Evolutionary conservation across 2,329 filamentous ascomycete species (phyloP).

Genomic region (Talaromyces verruculosus): DNA sequence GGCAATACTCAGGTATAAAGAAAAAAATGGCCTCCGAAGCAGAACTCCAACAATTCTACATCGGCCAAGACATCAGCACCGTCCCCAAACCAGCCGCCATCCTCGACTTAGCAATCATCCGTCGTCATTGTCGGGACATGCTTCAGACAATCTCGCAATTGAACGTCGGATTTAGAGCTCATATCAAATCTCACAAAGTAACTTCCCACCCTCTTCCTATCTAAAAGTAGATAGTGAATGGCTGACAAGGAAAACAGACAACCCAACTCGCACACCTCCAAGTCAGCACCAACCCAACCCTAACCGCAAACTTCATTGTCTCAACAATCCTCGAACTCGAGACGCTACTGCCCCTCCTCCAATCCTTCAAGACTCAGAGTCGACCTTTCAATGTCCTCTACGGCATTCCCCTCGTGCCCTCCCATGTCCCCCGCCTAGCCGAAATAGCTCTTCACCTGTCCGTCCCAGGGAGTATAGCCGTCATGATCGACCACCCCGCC

Average conservation of each 20-base stretch:
- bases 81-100: conserved; percentile 67
- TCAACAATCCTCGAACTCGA: not conserved
- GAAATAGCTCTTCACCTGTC: not conserved
- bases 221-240: no score
- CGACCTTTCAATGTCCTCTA: not conserved
- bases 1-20: not conserved
- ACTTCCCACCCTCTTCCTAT: not conserved
- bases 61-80: conserved; percentile 54
- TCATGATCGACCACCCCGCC: not conserved
- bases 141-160: conserved; percentile 41
- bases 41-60: not conserved
- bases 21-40: not conserved
- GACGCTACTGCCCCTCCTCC: not conserved
- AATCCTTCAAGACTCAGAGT: not conserved
- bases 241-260: not conserved
- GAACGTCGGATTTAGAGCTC: not conserved
- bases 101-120: conserved; percentile 65
- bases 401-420: not conserved
- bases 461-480: not conserved
- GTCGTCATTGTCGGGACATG: conserved; percentile 70
- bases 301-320: not conserved
- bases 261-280: not conserved
- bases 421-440: not conserved
- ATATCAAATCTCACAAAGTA: conserved; percentile 3
- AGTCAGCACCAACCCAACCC: not conserved